Evolutionary conservation across 2,329 filamentous ascomycete species (phyloP).

Genomic region (Cadophora luteo-olivacea): DNA sequence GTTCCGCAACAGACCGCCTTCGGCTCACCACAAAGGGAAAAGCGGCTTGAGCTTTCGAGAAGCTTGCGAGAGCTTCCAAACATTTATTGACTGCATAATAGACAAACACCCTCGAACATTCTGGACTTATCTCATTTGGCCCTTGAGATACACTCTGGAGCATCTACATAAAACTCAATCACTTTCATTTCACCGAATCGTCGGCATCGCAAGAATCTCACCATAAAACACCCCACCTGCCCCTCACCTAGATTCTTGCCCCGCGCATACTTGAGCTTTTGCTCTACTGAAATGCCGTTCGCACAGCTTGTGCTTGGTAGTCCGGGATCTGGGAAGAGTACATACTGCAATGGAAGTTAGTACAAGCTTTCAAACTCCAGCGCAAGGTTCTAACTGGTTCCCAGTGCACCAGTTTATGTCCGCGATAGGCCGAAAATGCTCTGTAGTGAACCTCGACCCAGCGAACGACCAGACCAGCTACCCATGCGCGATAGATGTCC

Average conservation of each 20-base stretch:
- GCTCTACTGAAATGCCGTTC: slow-evolving; percentile 43
- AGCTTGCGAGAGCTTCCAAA: not conserved
- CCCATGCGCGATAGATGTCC: slow-evolving; percentile 87
- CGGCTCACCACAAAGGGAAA: slow-evolving; percentile 19
- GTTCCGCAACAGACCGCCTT: slow-evolving; percentile 25
- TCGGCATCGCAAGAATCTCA: not conserved
- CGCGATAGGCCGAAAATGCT: slow-evolving; percentile 93
- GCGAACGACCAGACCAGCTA: slow-evolving; percentile 95
- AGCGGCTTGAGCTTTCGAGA: slow-evolving; percentile 2
- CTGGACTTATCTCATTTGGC: not conserved
- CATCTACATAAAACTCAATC: not conserved
- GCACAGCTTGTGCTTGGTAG: slow-evolving; percentile 82
- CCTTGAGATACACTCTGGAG: not conserved
- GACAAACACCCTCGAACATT: not conserved
- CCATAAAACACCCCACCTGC: slow-evolving; percentile 21
- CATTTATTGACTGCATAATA: not conserved
- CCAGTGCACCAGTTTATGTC: slow-evolving; percentile 95
- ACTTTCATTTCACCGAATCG: not conserved
- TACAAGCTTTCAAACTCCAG: not conserved
- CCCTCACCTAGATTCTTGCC: slow-evolving; percentile 22
- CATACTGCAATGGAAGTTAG: slow-evolving; percentile 93
- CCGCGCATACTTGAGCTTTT: slow-evolving; percentile 8
- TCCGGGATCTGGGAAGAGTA: slow-evolving; percentile 94
- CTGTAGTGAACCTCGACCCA: slow-evolving; percentile 94
- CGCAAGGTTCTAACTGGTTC: slow-evolving; percentile 22